Conservation (phyloP, 164 flowering plant genomes). For the Stephania japonica region DNA sequence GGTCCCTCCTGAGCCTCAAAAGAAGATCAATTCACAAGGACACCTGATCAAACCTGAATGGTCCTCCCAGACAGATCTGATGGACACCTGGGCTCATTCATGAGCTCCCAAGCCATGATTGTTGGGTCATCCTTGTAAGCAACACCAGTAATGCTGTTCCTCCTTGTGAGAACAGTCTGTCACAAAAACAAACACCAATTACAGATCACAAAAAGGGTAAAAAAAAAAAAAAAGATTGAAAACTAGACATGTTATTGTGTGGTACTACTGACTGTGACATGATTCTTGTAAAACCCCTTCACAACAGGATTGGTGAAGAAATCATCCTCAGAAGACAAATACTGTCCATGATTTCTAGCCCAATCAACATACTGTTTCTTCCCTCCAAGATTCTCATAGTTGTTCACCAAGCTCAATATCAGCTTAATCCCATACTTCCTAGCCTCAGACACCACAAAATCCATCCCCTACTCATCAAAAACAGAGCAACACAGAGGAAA, state of each 20-base stretch:
- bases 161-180: conserved; percentile 61
- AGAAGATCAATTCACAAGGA: neutral
- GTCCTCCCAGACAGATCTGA: conserved; percentile 55
- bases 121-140: conserved; percentile 78
- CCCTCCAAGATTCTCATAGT: conserved; percentile 63
- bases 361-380: conserved; percentile 71
- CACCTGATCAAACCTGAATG: conserved; percentile 37
- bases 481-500: neutral
- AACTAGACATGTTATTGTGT: neutral
- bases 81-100: conserved; percentile 75
- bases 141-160: conserved; percentile 54
- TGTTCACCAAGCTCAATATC: conserved; percentile 65
- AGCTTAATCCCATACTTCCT: conserved; percentile 56
- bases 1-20: neutral
- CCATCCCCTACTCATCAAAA: conserved; percentile 33
- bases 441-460: conserved; percentile 72
- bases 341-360: conserved; percentile 66
- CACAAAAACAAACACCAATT: neutral
- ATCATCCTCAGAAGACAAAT: conserved; percentile 56
- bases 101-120: conserved; percentile 91
- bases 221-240: neutral
- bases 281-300: conserved; percentile 64
- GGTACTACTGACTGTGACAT: conserved; percentile 41
- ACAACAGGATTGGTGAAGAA: conserved; percentile 61
- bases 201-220: neutral